Conservation (phyloP, 169 alveolate species). For the Theileria sp. region DNA sequence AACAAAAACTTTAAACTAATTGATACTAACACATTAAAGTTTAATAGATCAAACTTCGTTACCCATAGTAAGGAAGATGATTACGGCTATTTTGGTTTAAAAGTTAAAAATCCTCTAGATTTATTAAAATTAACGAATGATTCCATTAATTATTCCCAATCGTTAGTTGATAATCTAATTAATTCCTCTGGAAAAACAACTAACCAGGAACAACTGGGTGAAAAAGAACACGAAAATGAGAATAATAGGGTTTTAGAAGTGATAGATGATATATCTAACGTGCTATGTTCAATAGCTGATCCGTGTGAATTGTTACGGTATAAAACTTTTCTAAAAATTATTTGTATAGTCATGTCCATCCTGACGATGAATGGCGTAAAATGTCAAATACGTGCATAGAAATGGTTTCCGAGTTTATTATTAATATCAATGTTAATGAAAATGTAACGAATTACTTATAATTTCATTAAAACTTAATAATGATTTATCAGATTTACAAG, state of each 20-base stretch:
- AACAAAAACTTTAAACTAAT: conserved; percentile 23
- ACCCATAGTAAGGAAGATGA: not conserved
- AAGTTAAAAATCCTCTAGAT: conserved; percentile 25
- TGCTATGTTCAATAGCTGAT: conserved; percentile 73
- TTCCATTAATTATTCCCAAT: conserved; percentile 20
- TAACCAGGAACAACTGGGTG: not conserved
- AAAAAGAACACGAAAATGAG: not conserved
- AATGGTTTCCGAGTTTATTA: conserved; percentile 63
- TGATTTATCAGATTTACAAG: conserved; percentile 56
- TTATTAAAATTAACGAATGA: conserved; percentile 20
- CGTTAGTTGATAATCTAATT: conserved; percentile 6
- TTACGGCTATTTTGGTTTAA: conserved; percentile 19
- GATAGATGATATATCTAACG: conserved; percentile 74
- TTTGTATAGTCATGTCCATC: conserved; percentile 65
- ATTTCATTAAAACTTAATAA: not conserved
- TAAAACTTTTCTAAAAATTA: not conserved
- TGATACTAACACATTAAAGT: conserved; percentile 25
- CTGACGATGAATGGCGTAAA: conserved; percentile 55
- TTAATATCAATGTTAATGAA: conserved; percentile 67
- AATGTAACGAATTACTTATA: conserved; percentile 17
- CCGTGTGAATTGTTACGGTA: conserved; percentile 67
- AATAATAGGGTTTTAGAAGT: conserved; percentile 48
- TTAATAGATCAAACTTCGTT: not conserved
- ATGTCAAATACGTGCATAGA: conserved; percentile 71
- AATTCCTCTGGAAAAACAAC: not conserved